These are phyloP conservation scores for Prunus padus DNA, from an alignment of 306 rosid genomes.

Conservation along the genomic window DNA sequence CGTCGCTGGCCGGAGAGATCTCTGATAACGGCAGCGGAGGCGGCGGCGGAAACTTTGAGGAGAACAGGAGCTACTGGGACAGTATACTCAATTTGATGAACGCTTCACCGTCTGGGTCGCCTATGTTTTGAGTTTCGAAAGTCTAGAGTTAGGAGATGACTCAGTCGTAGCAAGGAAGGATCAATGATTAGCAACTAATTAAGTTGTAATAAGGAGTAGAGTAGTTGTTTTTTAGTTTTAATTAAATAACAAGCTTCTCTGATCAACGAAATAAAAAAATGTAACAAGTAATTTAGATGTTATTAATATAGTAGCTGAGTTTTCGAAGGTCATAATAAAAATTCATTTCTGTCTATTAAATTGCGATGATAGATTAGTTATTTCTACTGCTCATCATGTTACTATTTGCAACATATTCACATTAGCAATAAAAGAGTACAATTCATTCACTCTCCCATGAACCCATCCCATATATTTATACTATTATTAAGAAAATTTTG, in stretches of 20 bases:
- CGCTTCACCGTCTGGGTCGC: conserved; percentile 41
- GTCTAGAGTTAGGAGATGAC: neutral
- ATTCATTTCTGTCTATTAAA: too few relatives aligned
- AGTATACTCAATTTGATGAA: conserved; percentile 70
- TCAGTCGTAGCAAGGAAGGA: neutral
- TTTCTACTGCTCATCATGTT: too few relatives aligned
- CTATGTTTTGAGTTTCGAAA: conserved; percentile 32
- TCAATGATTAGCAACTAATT: neutral
- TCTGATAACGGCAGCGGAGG: conserved; percentile 35
- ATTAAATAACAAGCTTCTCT: neutral
- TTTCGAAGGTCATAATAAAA: neutral
- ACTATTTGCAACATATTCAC: too few relatives aligned
- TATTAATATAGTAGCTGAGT: neutral
- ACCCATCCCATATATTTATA: too few relatives aligned
- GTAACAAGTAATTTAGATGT: neutral
- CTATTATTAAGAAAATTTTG: too few relatives aligned
- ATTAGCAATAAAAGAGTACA: too few relatives aligned
- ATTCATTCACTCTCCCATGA: too few relatives aligned
- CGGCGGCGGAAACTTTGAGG: conserved; percentile 44
- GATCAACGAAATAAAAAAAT: neutral
- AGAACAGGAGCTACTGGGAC: conserved; percentile 87
- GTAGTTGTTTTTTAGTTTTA: neutral
- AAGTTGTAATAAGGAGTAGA: neutral
- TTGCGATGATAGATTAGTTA: too few relatives aligned
- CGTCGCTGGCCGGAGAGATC: conserved; percentile 42